These are phyloP conservation scores for Batkoa obscura DNA, from an alignment of 371 early-diverging fungal genomes.

Conservation along the genomic window DNA sequence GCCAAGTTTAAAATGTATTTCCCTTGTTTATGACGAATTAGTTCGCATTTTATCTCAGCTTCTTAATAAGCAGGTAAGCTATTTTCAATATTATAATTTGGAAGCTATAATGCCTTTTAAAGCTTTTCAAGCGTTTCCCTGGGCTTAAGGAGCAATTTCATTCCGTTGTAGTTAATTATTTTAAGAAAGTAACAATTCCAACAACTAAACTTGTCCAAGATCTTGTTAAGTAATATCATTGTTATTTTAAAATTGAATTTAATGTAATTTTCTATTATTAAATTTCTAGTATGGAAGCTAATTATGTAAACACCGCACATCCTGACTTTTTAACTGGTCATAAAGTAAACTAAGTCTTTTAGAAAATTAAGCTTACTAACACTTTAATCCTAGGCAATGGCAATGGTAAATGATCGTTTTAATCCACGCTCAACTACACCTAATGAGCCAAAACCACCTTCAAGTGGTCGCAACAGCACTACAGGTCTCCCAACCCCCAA, in stretches of 20 bases:
- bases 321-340: conserved; percentile 96
- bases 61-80: conserved; percentile 56
- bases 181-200: conserved; percentile 68
- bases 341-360: conserved; percentile 15
- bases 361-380: background rate
- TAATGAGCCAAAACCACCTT: background rate
- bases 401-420: conserved; percentile 73
- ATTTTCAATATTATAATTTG: background rate
- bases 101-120: background rate
- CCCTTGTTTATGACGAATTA: conserved; percentile 89
- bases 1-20: conserved; percentile 82
- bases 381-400: conserved; percentile 35
- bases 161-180: conserved; percentile 73
- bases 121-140: conserved; percentile 87
- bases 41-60: conserved; percentile 81
- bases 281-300: conserved; percentile 56
- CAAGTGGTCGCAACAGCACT: conserved; percentile 14
- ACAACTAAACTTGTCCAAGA: conserved; percentile 90
- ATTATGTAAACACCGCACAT: conserved; percentile 97
- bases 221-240: conserved; percentile 43
- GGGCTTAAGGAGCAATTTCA: conserved; percentile 77
- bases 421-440: conserved; percentile 18
- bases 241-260: background rate
- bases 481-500: conserved; percentile 10
- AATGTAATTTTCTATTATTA: too few species aligned